Conservation (phyloP, 2,329 filamentous ascomycete species). For the Venturia oleaginea region DNA sequence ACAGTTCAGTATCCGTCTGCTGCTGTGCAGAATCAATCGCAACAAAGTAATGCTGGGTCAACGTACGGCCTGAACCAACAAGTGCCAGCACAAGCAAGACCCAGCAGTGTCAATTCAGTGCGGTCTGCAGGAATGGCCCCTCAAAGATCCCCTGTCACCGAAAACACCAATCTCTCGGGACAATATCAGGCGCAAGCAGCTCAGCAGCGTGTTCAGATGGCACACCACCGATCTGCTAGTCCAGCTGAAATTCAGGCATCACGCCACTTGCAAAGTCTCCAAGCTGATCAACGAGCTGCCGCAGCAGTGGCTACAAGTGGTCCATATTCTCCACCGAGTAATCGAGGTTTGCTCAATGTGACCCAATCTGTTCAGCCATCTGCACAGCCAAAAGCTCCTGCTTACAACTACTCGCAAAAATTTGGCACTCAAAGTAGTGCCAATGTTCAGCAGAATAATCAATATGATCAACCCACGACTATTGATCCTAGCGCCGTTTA, state of each 20-base stretch:
- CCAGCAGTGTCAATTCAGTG: conserved; percentile 14
- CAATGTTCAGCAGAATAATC: background rate
- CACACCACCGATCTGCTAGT: conserved; percentile 23
- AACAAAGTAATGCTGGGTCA: background rate
- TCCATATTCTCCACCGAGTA: background rate
- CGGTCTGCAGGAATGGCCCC: conserved; percentile 21
- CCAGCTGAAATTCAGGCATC: conserved; percentile 23
- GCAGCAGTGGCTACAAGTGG: background rate
- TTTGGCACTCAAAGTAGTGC: conserved; percentile 17
- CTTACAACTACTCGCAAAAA: conserved; percentile 15
- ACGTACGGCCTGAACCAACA: background rate
- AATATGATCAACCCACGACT: conserved; percentile 28
- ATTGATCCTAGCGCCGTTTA: conserved; percentile 47
- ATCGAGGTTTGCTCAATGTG: conserved; percentile 10
- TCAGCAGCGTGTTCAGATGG: conserved; percentile 17
- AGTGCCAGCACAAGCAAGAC: background rate
- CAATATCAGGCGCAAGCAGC: conserved; percentile 22
- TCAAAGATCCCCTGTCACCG: conserved; percentile 21
- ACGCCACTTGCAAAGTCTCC: conserved; percentile 14
- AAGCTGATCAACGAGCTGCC: conserved; percentile 3
- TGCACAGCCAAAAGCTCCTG: background rate
- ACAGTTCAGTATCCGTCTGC: background rate
- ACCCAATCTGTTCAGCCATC: conserved; percentile 7
- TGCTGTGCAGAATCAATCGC: conserved; percentile 5
- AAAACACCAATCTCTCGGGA: conserved; percentile 15